Evolutionary conservation across 768 basidiomycete genomes (phyloP), one percentile per base, ranked within the genome.

Genomic region (Boletus fagicola): DNA sequence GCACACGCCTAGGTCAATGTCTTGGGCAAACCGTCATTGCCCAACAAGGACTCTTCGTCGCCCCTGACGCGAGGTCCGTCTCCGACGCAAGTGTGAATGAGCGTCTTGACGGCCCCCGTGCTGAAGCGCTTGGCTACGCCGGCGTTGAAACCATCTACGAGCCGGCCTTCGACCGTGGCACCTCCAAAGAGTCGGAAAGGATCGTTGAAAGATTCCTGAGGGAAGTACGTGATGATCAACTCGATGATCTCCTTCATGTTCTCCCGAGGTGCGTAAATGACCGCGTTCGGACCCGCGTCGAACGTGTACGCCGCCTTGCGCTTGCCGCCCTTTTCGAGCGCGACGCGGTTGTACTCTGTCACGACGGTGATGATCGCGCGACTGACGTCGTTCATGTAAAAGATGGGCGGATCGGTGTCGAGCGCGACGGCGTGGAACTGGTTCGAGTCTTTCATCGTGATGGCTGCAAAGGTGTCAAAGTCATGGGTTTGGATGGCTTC

Each of bases 361-460:
- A 99, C 80, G 67, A 98, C 74, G 7, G 87, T 79, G 69, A 99
- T 92, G 75, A 99, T 92, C n/a, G 92, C 74, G n/a, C 90, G 82
- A 55, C 87, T 90, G 65, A 96, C 92, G 74, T 99, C 97, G 78
- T 98, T 98, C 85, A 99, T 87, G 80, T 99, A 99, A 74, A 99
- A 98, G 74, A 98, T 98, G 43, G 97, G 97, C 1, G 97, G 97
- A 43, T 89, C 85, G 0, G 97, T 98, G 75, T 99, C 97, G 62
- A 98, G 87, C 49, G 90, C 91, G 62, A 98, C 93, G 28, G 97
- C 94, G 70, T 99, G 97, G 85, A 99, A 99, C 77, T 93, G 90
- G 77, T 99, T 99, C 51, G 94, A 96, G 72, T 99, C 97, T 49
- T 83, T 85, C 94, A 98, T 99, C 22, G 97, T 99, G 72, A 98